Evolutionary conservation across 2,329 filamentous ascomycete species (phyloP).

Genomic region (Pestalotiopsis sp.): DNA sequence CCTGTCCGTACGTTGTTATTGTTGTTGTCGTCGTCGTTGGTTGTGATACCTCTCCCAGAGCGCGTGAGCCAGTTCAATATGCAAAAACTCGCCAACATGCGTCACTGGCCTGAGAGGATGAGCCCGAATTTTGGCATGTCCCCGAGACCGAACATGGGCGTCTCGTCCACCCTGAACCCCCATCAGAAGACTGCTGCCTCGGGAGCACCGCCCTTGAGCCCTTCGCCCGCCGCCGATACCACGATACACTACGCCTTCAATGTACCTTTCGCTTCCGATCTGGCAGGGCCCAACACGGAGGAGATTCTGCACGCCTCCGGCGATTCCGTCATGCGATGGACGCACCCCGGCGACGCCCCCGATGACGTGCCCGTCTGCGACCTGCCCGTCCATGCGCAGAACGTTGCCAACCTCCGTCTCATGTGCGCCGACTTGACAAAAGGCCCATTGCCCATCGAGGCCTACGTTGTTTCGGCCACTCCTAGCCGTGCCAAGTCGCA

Average conservation of each 20-base stretch:
- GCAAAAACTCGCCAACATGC: slow-evolving; percentile 74
- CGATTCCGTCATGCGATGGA: slow-evolving; percentile 89
- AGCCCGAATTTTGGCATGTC: slow-evolving; percentile 69
- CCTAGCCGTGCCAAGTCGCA: slow-evolving; percentile 71
- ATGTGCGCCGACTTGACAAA: slow-evolving; percentile 83
- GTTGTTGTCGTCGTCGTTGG: slow-evolving; percentile 10
- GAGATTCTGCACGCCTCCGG: slow-evolving; percentile 92
- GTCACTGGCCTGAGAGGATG: slow-evolving; percentile 73
- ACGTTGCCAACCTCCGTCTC: slow-evolving; percentile 76
- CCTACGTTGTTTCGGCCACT: slow-evolving; percentile 80
- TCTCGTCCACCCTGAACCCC: slow-evolving; percentile 54
- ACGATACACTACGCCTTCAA: slow-evolving; percentile 96
- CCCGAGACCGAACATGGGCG: slow-evolving; percentile 56
- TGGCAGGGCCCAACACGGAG: slow-evolving; percentile 89
- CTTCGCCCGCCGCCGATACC: slow-evolving; percentile 72
- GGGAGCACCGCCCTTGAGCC: slow-evolving; percentile 59
- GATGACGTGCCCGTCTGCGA: slow-evolving; percentile 85
- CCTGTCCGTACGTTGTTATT: slow-evolving; percentile 7
- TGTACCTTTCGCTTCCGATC: slow-evolving; percentile 90
- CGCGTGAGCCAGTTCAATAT: slow-evolving; percentile 45
- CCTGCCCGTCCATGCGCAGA: slow-evolving; percentile 87
- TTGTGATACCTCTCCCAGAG: slow-evolving; percentile 6
- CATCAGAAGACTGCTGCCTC: slow-evolving; percentile 59
- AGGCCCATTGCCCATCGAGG: slow-evolving; percentile 72
- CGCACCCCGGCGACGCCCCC: slow-evolving; percentile 83